Base-by-base conservation (phyloP, 768 basidiomycete species). In the Mycena vitilis region DNA sequence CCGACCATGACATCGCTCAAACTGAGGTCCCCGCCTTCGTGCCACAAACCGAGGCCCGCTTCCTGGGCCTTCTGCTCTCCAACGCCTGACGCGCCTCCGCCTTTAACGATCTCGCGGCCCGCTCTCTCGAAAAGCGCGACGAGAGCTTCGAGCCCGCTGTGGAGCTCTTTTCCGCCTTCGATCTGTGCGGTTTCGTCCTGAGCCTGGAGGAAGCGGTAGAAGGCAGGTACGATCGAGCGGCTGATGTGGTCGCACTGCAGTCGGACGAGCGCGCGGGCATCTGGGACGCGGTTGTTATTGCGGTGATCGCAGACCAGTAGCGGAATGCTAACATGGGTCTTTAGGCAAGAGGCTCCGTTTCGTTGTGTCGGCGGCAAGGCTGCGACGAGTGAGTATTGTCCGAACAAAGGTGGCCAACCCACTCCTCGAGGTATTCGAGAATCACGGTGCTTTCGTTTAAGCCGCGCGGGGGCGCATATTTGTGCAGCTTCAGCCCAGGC, bases 361-460 rank as follows among this genome's bases (percentile, higher is more conserved):
- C 15, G 83, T 86, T 5, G 83, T 83, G 5, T 76, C 77, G n/a
- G 81, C 77, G 10, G 89, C 87, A 12, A 91, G 72, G 71, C 89
- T 90, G 63, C 18, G 53, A 20, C 54, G 66, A 34, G 45, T 36
- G 59, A 62, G 45, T 30, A 45, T 36, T 16, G 25, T 53, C 47
- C 42, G 18, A n/a, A 34, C 56, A 42, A 48, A 40, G 34, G 63
- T 25, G 44, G 15, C 52, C 18, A 52, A 80, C 85, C 36, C 68
- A 93, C 91, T 94, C 92, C 80, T 94, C 89, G 51, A 95, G 81
- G 73, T 86, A 95, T 52, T 93, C 92, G 65, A 94, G 76, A 67
- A 95, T 91, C 40, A 94, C 89, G 0, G 89, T 92, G 74, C 91
- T 93, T 76, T 95, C 94, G 76, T 94, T 91, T 15, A 95, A 78